These are phyloP conservation scores for Acanthamoeba royreba DNA, from an alignment of 208 protist species.

Conservation along the genomic window DNA sequence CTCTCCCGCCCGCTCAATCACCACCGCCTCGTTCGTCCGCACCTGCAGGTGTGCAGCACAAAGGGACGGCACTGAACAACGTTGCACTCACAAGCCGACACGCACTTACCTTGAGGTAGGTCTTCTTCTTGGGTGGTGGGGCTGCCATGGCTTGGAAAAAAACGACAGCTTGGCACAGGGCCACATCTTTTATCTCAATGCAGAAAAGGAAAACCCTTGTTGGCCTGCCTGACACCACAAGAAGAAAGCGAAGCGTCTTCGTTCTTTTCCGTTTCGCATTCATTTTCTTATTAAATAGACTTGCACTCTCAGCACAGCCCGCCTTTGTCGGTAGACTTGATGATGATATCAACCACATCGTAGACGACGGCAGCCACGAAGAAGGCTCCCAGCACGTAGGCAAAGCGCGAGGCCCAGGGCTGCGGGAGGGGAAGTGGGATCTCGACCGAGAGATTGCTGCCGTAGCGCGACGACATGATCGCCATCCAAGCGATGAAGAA, in stretches of 20 bases:
- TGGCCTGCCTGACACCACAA: no score
- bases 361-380: constrained; percentile 53
- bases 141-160: no score
- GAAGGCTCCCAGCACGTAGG: constrained; percentile 19
- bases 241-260: no score
- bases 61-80: no score
- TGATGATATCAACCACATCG: constrained; percentile 34
- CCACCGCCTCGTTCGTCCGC: background rate
- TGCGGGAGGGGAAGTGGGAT: constrained; percentile 31
- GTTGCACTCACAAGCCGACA: no score
- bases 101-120: background rate
- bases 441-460: background rate
- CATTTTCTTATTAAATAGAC: background rate
- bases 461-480: background rate
- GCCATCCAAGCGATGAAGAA: constrained; percentile 11
- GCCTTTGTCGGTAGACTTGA: background rate
- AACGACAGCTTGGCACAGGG: no score
- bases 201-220: no score
- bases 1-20: background rate
- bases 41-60: no score
- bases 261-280: no score
- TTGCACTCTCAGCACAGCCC: background rate
- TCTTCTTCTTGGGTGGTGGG: background rate
- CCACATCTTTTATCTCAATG: no score
- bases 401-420: background rate